Evolutionary conservation across 305 asterid species (phyloP).

Genomic region (Stenogyne calaminthoides): DNA sequence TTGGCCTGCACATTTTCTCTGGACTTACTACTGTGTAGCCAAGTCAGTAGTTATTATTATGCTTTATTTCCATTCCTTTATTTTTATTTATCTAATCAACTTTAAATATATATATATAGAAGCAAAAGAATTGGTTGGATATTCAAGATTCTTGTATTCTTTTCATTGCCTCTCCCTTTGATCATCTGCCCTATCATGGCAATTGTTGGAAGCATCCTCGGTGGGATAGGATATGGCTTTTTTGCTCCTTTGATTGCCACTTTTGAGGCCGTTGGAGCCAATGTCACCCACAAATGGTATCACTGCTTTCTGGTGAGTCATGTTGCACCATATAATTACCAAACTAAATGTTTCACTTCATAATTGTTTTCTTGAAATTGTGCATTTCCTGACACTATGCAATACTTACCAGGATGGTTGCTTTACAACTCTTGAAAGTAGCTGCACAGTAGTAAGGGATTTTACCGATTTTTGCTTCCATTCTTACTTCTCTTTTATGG

Average conservation of each 20-base stretch:
- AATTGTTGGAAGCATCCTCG: conserved; percentile 65
- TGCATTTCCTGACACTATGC: neutral
- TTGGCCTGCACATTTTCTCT: conserved; percentile 86
- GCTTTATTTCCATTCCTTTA: neutral
- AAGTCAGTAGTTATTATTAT: conserved; percentile 37
- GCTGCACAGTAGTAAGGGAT: conserved; percentile 72
- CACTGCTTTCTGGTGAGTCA: conserved; percentile 74
- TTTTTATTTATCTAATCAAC: neutral
- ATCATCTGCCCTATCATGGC: conserved; percentile 72
- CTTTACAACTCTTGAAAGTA: conserved; percentile 57
- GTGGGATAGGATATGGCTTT: conserved; percentile 75
- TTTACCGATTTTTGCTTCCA: conserved; percentile 92
- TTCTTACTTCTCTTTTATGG: conserved; percentile 90
- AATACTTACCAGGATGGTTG: conserved; percentile 67
- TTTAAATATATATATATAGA: conserved; percentile 40
- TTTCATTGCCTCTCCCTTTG: conserved; percentile 61
- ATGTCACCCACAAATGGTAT: conserved; percentile 52
- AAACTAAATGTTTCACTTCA: neutral
- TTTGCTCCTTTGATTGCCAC: conserved; percentile 84
- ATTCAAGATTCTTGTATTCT: conserved; percentile 54
- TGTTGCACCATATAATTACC: neutral
- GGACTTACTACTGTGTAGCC: conserved; percentile 79
- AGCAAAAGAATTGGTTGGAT: conserved; percentile 77
- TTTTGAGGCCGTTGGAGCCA: conserved; percentile 74
- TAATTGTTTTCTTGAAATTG: neutral